Base-by-base conservation (phyloP, 371 early-diverging fungal genomes). In the Apophysomyces variabilis region DNA sequence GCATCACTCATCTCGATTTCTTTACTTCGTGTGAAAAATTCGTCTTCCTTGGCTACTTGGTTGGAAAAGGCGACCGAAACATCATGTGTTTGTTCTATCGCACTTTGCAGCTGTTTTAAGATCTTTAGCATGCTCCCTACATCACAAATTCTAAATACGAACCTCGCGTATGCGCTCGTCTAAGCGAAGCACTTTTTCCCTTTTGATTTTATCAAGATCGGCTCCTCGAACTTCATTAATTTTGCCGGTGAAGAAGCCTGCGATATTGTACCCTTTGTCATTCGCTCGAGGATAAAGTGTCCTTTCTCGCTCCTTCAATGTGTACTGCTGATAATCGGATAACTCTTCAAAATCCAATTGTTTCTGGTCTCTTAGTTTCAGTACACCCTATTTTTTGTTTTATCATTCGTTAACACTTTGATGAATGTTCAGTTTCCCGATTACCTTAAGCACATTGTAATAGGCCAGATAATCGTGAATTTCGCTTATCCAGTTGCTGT, bases 301-400 rank as follows among this genome's bases (percentile, higher is more conserved):
- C 38, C 85, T 81, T 36, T 90, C 87, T 44, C 79, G 83, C 72
- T 87, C 94, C 38, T 78, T 84, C 58, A 75, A 73, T 35, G 85
- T 91, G 67, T 76, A 80, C 67, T 89, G 85, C 39, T 93, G 76
- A 66, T 91, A 95, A 62, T 87, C 87, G 0, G 90, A 83, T 32
- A 96, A 80, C 50, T 94, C 97, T 77, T 97, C 97, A 76, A 86
- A 90, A 78, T 97, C 97, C 5, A 96, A 77, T 71, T 96, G 97
- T 75, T 96, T 96, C 76, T 96, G 95, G 76, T 96, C 97, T 12
- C 97, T 84, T 54, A 90, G 67, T 66, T 91, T 92, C 36, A 97
- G 78, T 11, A 93, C 70, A 75, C 56, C 88, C 88, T 41, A 41
- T 90, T 86, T 26, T 26, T 26, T 18, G 18, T 18, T 26, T 26